A percentile compares a stretch with the other conserved stretches of the same genome.
These are phyloP conservation scores for Vanderwaltozyma yarrowii DNA, from an alignment of 805 yeast species.

Conservation along the genomic window DNA sequence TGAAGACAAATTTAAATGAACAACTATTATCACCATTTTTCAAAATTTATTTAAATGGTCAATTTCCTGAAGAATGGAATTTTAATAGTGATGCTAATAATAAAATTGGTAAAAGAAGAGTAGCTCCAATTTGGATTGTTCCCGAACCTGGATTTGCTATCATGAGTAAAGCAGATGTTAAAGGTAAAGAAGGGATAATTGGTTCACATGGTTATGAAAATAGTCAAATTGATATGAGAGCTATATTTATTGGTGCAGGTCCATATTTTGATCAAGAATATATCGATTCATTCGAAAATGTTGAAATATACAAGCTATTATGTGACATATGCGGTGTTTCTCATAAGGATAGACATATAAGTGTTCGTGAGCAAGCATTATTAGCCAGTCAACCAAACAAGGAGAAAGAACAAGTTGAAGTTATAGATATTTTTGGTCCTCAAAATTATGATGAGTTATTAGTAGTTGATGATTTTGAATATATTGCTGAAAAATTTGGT, in stretches of 20 bases:
- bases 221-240: constrained; percentile 70
- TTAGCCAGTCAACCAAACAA: not conserved
- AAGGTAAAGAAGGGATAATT: constrained; percentile 14
- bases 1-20: constrained; percentile 27
- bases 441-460: constrained; percentile 29
- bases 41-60: constrained; percentile 43
- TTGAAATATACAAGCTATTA: constrained; percentile 62
- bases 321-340: constrained; percentile 49
- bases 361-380: constrained; percentile 38
- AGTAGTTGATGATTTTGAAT: constrained; percentile 39
- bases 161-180: constrained; percentile 42
- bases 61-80: constrained; percentile 34
- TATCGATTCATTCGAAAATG: constrained; percentile 56
- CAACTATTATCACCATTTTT: constrained; percentile 8
- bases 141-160: constrained; percentile 77
- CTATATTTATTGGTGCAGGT: constrained; percentile 69
- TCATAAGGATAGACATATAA: constrained; percentile 34
- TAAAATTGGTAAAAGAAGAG: constrained; percentile 39
- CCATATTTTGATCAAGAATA: constrained; percentile 47
- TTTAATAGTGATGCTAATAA: constrained; percentile 25
- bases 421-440: not conserved
- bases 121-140: constrained; percentile 79
- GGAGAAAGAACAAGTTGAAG: constrained; percentile 1
- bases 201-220: constrained; percentile 87
- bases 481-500: constrained; percentile 7